Evolutionary conservation across 306 rosid species (phyloP), one percentile per base, ranked within the genome.

Genomic region (Vigna radiata): DNA sequence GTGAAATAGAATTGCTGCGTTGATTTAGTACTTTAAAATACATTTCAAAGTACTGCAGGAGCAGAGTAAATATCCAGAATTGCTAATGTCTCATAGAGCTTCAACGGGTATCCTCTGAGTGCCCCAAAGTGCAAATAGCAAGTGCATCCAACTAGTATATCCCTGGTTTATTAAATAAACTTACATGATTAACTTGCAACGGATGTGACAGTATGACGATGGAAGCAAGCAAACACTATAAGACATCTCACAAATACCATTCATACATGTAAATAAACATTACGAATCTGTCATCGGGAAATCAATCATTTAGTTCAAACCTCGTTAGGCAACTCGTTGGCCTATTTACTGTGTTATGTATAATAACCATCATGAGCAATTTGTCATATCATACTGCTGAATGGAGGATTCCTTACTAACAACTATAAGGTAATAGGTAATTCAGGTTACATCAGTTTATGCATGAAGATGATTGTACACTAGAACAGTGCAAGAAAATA

Each of bases 361-460:
- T 64, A 64, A 64, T 64, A 64, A 39, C 50, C 31, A 39, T 36
- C 43, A n/a, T 37, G 70, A 15, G 31, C 70, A 11, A 13, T 36
- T 63, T 36, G 27, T 63, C 48, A 63, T 63, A 63, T 63, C 48
- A 63, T 63, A 63, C 68, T 63, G 27, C 27, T 36, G 13, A 63
- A 63, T n/a, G 47, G 27, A 36, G 14, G 5, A 14, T 39, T 39
- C 70, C 49, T 3, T 49, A 64, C 17, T 64, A 64, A 64, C 70
- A 59, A 59, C 65, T 64, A 64, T 64, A 36, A 33, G 47, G n/a
- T 50, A 64, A 64, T n/a, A 64, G 31, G n/a, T 39, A 64, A 37
- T 64, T 64, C 29, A 39, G 16, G 31, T 64, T 64, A 39, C 70
- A 64, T 17, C 70, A 10, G 50, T 64, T 37, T 64, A 29, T 10